Conservation (phyloP, 2,329 filamentous ascomycete species). For the Paramyrothecium roridum region DNA sequence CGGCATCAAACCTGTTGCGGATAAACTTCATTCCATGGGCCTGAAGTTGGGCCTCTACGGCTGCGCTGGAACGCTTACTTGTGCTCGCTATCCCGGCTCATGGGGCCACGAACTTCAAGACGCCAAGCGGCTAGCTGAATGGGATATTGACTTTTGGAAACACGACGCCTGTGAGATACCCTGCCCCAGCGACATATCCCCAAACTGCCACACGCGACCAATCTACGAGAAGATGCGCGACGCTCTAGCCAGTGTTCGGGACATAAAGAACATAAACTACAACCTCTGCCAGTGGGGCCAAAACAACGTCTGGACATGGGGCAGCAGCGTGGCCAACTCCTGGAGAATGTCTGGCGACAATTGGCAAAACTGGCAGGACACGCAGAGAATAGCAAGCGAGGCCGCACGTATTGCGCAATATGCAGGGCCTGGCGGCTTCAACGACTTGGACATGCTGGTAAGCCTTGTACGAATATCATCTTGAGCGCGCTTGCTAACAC, state of each 20-base stretch:
- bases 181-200: neutral
- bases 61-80: slow-evolving; percentile 43
- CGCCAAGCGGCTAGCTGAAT: slow-evolving; percentile 5
- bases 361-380: slow-evolving; percentile 8
- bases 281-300: slow-evolving; percentile 49
- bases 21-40: slow-evolving; percentile 28
- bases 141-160: slow-evolving; percentile 14
- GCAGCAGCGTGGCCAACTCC: slow-evolving; percentile 37
- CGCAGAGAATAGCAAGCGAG: slow-evolving; percentile 5
- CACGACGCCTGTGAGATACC: slow-evolving; percentile 10
- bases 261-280: slow-evolving; percentile 40
- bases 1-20: slow-evolving; percentile 30
- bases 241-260: slow-evolving; percentile 27
- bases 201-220: neutral
- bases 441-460: slow-evolving; percentile 21
- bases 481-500: neutral
- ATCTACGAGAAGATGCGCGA: slow-evolving; percentile 38
- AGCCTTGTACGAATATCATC: neutral
- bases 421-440: slow-evolving; percentile 16
- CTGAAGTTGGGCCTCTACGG: slow-evolving; percentile 37
- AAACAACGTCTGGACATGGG: slow-evolving; percentile 43
- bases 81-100: slow-evolving; percentile 26
- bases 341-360: slow-evolving; percentile 34
- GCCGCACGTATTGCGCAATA: slow-evolving; percentile 9
- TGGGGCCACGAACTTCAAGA: slow-evolving; percentile 9